Evolutionary conservation across 805 yeast species (phyloP).

Genomic region (Teunomyces funiuensis): DNA sequence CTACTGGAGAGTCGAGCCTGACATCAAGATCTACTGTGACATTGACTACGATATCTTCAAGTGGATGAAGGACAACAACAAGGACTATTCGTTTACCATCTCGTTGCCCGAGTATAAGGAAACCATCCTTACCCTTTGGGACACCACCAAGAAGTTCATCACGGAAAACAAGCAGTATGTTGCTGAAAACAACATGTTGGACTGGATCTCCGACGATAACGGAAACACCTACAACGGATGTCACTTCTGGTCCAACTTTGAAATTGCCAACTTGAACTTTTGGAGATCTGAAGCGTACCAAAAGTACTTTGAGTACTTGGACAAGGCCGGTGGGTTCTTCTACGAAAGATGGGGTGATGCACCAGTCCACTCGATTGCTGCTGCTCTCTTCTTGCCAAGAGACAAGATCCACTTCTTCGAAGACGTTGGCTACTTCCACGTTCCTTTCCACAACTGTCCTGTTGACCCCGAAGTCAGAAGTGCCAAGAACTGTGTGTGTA

Average conservation of each 20-base stretch:
- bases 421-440: slow-evolving; percentile 83
- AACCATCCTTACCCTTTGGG: slow-evolving; percentile 87
- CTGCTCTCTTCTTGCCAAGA: slow-evolving; percentile 69
- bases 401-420: slow-evolving; percentile 74
- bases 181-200: slow-evolving; percentile 64
- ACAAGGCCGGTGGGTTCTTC: slow-evolving; percentile 85
- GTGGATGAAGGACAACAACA: slow-evolving; percentile 70
- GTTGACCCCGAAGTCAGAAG: slow-evolving; percentile 57
- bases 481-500: slow-evolving; percentile 68
- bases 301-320: slow-evolving; percentile 71
- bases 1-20: slow-evolving; percentile 96
- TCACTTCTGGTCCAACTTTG: slow-evolving; percentile 92
- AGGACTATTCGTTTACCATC: slow-evolving; percentile 86
- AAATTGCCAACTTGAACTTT: slow-evolving; percentile 69
- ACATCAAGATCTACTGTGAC: slow-evolving; percentile 77
- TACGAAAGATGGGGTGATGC: slow-evolving; percentile 96
- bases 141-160: slow-evolving; percentile 67
- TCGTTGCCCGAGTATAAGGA: slow-evolving; percentile 77
- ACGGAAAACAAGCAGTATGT: slow-evolving; percentile 58
- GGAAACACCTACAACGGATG: slow-evolving; percentile 76
- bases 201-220: slow-evolving; percentile 65
- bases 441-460: slow-evolving; percentile 82
- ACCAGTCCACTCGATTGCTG: slow-evolving; percentile 88
- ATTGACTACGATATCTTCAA: slow-evolving; percentile 84
- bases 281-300: slow-evolving; percentile 74